These are phyloP conservation scores for Aspergillus fructus DNA, from an alignment of 2,329 filamentous ascomycete genomes.

Conservation along the genomic window DNA sequence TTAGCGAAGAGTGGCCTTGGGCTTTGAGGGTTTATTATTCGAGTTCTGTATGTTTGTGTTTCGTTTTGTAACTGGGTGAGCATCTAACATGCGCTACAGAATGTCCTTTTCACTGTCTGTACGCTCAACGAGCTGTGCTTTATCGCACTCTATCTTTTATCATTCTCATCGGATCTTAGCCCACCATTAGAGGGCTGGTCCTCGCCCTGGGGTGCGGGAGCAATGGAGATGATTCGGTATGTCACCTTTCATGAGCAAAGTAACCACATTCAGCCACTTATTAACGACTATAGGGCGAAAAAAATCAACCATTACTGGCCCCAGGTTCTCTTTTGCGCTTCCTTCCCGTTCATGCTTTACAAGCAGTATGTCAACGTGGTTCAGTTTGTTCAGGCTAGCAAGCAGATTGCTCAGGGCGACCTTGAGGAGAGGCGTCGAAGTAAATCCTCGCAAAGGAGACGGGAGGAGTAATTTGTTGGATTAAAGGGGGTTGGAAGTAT, in stretches of 20 bases:
- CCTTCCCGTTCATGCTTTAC: conserved; percentile 79
- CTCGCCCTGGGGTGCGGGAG: conserved; percentile 76
- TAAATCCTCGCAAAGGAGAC: neutral
- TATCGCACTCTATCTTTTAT: conserved; percentile 95
- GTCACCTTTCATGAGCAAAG: neutral
- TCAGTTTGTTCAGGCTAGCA: conserved; percentile 89
- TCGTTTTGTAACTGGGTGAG: neutral
- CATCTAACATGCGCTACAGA: conserved; percentile 51
- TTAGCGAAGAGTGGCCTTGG: conserved; percentile 83
- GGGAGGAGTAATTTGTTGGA: neutral
- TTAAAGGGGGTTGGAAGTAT: no score
- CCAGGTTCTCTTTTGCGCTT: conserved; percentile 77
- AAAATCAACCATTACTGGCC: conserved; percentile 78
- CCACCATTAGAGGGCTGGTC: conserved; percentile 62
- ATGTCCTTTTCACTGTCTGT: conserved; percentile 87
- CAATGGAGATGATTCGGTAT: conserved; percentile 78
- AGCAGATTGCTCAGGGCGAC: conserved; percentile 91
- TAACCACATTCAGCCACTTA: no score
- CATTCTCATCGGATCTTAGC: conserved; percentile 78
- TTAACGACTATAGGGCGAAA: conserved; percentile 62
- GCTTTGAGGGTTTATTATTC: conserved; percentile 71
- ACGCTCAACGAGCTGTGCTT: conserved; percentile 94
- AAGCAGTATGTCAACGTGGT: conserved; percentile 96
- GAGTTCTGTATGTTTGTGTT: neutral
- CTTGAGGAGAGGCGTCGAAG: conserved; percentile 36